Conservation (phyloP, 1,139 yeast species). For the Sugiyamaella grinbergsii region DNA sequence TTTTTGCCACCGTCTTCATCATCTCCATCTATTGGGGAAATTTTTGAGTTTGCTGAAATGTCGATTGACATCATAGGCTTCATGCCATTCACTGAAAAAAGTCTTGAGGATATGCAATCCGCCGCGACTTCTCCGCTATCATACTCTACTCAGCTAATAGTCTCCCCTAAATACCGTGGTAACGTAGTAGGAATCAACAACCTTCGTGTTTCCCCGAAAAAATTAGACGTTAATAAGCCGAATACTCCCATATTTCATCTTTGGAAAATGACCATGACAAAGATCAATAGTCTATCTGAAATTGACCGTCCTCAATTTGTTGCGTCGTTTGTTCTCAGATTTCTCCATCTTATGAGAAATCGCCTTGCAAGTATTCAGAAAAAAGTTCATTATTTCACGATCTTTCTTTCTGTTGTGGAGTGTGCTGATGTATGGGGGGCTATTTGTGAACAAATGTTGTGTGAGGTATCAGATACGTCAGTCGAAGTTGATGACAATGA, state of each 20-base stretch:
- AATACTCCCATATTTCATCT: conserved; percentile 21
- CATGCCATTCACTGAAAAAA: conserved; percentile 26
- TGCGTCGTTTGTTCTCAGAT: conserved; percentile 8
- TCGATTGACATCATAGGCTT: conserved; percentile 28
- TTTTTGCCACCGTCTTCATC: not conserved
- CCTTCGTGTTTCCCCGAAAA: conserved; percentile 13
- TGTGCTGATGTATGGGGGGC: conserved; percentile 20
- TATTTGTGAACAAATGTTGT: conserved; percentile 14
- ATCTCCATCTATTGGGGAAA: not conserved
- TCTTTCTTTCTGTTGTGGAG: conserved; percentile 10
- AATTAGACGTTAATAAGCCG: not conserved
- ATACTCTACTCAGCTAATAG: conserved; percentile 2
- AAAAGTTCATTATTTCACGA: conserved; percentile 8
- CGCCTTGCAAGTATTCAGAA: conserved; percentile 6
- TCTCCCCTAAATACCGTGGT: conserved; percentile 14
- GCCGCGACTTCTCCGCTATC: conserved; percentile 1
- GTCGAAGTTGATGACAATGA: conserved; percentile 1
- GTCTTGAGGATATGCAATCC: conserved; percentile 4
- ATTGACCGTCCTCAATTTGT: conserved; percentile 7
- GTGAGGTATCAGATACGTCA: not conserved
- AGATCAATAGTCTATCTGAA: conserved; percentile 7
- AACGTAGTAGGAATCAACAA: conserved; percentile 1
- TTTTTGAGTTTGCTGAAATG: conserved; percentile 21
- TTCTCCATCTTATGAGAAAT: conserved; percentile 8
- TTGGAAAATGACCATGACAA: conserved; percentile 21